Base-by-base conservation (phyloP, 2,329 filamentous ascomycete species). In the Alternaria incomplexa region DNA sequence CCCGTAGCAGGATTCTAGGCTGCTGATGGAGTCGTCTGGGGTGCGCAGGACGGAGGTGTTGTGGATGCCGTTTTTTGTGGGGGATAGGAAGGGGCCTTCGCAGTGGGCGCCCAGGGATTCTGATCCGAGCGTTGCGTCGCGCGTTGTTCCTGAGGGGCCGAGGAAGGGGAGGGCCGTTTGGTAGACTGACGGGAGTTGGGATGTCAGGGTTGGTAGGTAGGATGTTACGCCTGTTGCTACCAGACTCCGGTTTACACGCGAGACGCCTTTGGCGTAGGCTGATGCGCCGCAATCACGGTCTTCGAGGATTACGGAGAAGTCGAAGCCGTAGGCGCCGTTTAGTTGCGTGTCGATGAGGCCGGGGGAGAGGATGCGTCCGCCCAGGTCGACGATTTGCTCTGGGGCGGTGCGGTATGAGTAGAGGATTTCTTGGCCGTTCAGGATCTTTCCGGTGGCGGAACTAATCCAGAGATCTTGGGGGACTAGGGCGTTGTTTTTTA, bases 261-360 rank as follows among this genome's bases (percentile, higher is more conserved):
- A 85, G 53, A 97, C 82, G n/a, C 88, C 89, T 78, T 92, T 90
- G 61, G 87, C 87, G 73, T 96, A 97, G 55, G 86, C 84, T 28
- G 84, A 81, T 40, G 70, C 55, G 5, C 71, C 75, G 72, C 91
- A 88, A 15, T 89, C 79, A 3, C 71, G 75, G 72, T 91, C 88
- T n/a, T 89, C 79, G n/a, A 91, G 88, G 10, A 93, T 84, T 1
- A 89, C 88, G 4, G 93, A 96, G 79, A 96, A 97, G 83, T 97
- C 95, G 84, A 97, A 96, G 60, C 93, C 93, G 73, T 93, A 95
- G 10, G 92, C 93, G 51, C 94, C 94, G 74, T 97, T 97, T 70
- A 97, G 89, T 80, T 97, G 94, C 56, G 91, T 91, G 69, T 97
- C 94, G 71, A 97, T 96, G 75, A 97, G 86, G 25, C 94, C 94